Evolutionary conservation across 108 stramenopile species (phyloP), one percentile per base, ranked within the genome.

Genomic region (Schizochytrium sp.): DNA sequence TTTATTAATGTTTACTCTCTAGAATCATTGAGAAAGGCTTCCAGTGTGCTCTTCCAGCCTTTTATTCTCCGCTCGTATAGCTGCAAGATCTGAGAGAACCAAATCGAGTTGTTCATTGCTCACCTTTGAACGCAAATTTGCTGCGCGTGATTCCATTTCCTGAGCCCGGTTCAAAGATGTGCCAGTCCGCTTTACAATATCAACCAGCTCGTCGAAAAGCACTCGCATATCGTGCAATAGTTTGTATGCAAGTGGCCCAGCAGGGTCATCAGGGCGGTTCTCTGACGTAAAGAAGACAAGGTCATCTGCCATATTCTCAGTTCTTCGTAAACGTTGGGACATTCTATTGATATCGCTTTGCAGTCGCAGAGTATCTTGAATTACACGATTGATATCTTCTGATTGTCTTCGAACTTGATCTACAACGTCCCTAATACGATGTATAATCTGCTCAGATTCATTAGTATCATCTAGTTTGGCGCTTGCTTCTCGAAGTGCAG

Each of bases 151-250:
- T 13, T 49, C 47, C 50, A 83, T 83, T 10, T 83, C 76, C 4
- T 53, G 76, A 47, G 76, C 47, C 10, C 53, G 47, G 76, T 83
- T 83, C 15, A n/a, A 47, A 0, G 53, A n/a, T 53, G 49, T 83
- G 47, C 50, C 76, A 10, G 76, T 83, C 4, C 53, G 50, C 5
- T 40, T 47, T 0, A 53, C 76, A 42, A 83, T 49, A 10, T 83
- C 76, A 13, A 83, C 28, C 17, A 83, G 76, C 28, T 83, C 76
- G 40, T 83, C 76, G 55, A 83, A 83, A 53, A 83, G 53, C 28
- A 83, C 47, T n/a, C 76, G 76, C 47, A 83, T 49, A 40, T 83
- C 76, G 53, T 83, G 76, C 76, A 83, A 53, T 5, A 55, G 28
- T 53, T 83, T 49, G 53, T 83, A 83, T 5, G 76, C 76, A 10